Conservation (phyloP, 768 basidiomycete species). For the Hypholoma fasciculare region DNA sequence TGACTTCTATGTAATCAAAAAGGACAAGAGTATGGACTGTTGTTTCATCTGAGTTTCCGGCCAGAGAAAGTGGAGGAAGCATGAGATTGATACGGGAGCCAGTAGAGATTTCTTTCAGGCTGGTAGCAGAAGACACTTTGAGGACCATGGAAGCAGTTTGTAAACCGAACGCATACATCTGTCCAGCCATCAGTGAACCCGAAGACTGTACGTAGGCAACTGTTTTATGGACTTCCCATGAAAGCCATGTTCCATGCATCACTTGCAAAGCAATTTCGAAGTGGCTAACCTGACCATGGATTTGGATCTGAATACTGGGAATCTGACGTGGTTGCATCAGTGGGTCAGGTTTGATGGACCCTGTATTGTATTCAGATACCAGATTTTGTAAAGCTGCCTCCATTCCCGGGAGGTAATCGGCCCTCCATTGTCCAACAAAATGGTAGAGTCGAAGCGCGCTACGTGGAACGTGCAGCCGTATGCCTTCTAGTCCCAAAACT, state of each 20-base stretch:
- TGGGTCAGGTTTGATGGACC: constrained; percentile 34
- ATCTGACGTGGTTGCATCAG: constrained; percentile 25
- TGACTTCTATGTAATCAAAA: constrained; percentile 70
- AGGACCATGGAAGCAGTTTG: constrained; percentile 64
- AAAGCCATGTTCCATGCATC: constrained; percentile 87
- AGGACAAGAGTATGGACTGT: constrained; percentile 55
- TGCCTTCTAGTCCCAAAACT: constrained; percentile 41
- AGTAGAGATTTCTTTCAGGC: constrained; percentile 31
- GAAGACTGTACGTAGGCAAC: constrained; percentile 47
- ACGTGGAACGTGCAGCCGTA: constrained; percentile 68
- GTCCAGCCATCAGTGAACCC: constrained; percentile 27
- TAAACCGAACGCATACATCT: constrained; percentile 55
- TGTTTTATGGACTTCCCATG: constrained; percentile 63
- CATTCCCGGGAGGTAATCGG: constrained; percentile 74
- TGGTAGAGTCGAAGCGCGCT: constrained; percentile 79
- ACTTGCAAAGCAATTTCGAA: constrained; percentile 71
- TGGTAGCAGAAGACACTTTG: constrained; percentile 53
- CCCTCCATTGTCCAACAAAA: constrained; percentile 82
- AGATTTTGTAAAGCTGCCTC: constrained; percentile 66
- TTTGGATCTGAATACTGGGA: constrained; percentile 47
- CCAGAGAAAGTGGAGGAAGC: constrained; percentile 65
- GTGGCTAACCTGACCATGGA: constrained; percentile 53
- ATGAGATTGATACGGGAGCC: constrained; percentile 58
- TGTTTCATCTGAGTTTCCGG: constrained; percentile 53
- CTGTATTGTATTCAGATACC: constrained; percentile 59